Conservation (phyloP, 2,329 filamentous ascomycete species). For the Microdochium trichocladiopsis region DNA sequence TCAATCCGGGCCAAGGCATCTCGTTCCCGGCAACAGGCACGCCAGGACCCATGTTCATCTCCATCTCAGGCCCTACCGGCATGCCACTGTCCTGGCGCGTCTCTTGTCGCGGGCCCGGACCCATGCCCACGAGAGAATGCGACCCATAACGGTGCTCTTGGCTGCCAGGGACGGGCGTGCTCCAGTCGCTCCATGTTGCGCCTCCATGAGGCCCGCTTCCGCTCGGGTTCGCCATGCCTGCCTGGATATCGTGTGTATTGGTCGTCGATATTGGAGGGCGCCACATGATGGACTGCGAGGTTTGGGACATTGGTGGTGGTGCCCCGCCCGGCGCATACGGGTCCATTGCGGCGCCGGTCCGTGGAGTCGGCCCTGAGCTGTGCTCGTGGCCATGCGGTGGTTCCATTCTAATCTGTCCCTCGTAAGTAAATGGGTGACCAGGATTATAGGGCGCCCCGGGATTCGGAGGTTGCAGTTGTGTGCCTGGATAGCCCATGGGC, state of each 20-base stretch:
- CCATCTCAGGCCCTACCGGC: not conserved
- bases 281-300: not conserved
- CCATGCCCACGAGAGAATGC: not conserved
- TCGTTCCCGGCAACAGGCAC: not conserved
- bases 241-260: not conserved
- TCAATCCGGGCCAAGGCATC: not conserved
- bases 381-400: not conserved
- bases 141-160: not conserved
- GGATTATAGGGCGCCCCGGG: not conserved
- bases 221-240: not conserved
- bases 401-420: not conserved
- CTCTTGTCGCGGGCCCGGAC: not conserved
- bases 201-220: not conserved
- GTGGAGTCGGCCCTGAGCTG: not conserved
- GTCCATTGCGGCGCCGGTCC: not conserved
- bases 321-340: not conserved
- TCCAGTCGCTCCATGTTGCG: not conserved
- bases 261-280: not conserved
- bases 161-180: not conserved
- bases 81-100: not conserved
- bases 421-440: not conserved
- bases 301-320: not conserved
- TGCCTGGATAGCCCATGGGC: not conserved
- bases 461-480: not conserved
- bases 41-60: not conserved